phyloP scores from a whole-genome alignment of 441 rosid species.

The Mallotus repandus region DNA sequence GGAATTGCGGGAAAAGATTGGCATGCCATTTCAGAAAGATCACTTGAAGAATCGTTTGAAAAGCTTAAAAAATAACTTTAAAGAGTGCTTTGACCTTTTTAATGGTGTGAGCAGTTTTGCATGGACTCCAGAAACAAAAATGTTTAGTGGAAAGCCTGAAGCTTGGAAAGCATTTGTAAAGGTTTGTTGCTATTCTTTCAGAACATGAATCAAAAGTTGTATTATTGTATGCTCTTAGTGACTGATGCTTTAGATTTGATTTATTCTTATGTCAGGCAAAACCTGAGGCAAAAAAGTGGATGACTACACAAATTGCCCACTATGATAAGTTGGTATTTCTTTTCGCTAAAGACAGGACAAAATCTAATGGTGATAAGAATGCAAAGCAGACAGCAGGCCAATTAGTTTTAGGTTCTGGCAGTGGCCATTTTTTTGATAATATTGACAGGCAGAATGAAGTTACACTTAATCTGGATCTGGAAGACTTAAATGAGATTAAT shows the following conservation, averaged over 20 bases:
- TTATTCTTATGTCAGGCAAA: slow-evolving; percentile 17
- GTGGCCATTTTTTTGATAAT: slow-evolving; percentile 7
- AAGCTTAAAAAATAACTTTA: slow-evolving; percentile 27
- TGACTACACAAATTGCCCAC: slow-evolving; percentile 25
- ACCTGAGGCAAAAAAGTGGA: slow-evolving; percentile 33
- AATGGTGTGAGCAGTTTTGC: slow-evolving; percentile 25
- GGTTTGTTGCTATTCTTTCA: slow-evolving; percentile 14
- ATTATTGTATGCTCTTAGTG: background rate
- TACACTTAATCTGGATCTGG: slow-evolving; percentile 8
- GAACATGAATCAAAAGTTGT: background rate
- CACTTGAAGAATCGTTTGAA: slow-evolving; percentile 30
- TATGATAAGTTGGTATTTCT: slow-evolving; percentile 23
- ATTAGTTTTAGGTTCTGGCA: slow-evolving; percentile 4
- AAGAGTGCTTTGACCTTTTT: slow-evolving; percentile 25
- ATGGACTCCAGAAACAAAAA: slow-evolving; percentile 31
- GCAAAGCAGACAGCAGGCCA: slow-evolving; percentile 13
- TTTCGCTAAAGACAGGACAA: slow-evolving; percentile 23
- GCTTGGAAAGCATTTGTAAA: slow-evolving; percentile 29
- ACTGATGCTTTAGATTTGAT: slow-evolving; percentile 4
- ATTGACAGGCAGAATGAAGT: slow-evolving; percentile 16
- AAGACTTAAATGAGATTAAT: slow-evolving; percentile 27
- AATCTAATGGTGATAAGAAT: slow-evolving; percentile 3
- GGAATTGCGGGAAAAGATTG: slow-evolving; percentile 29
- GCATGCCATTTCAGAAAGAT: slow-evolving; percentile 29
- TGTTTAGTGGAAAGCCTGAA: slow-evolving; percentile 29